A percentile compares a stretch with the other conserved stretches of the same genome.
These are phyloP conservation scores for Xylariaceae sp. DNA, from an alignment of 2,329 filamentous ascomycete genomes.

Conservation along the genomic window DNA sequence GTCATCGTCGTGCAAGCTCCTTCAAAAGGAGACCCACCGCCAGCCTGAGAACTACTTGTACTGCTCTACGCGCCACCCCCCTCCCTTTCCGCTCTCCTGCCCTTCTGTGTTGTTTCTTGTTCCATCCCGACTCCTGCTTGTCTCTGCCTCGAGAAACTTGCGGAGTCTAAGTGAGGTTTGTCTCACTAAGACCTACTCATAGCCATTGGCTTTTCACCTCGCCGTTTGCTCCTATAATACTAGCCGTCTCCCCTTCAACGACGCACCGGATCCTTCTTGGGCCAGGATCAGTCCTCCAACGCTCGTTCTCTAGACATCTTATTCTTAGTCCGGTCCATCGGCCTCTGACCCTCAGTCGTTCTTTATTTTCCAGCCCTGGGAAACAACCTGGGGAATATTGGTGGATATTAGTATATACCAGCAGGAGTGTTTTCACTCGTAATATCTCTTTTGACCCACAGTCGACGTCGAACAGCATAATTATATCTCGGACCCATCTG, in stretches of 20 bases:
- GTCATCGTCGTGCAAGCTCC: constrained; percentile 36
- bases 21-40: constrained; percentile 30
- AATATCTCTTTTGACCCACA: constrained; percentile 23
- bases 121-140: constrained; percentile 43
- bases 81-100: constrained; percentile 44
- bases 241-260: constrained; percentile 31
- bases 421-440: constrained; percentile 17
- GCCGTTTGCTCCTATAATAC: constrained; percentile 42
- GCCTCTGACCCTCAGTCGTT: constrained; percentile 44
- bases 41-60: constrained; percentile 36
- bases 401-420: constrained; percentile 33
- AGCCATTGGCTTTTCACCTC: constrained; percentile 30
- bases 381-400: constrained; percentile 19
- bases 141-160: constrained; percentile 42
- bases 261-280: constrained; percentile 25
- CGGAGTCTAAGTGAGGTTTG: constrained; percentile 43
- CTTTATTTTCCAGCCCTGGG: constrained; percentile 33
- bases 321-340: constrained; percentile 31
- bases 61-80: constrained; percentile 44
- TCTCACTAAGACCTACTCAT: constrained; percentile 42
- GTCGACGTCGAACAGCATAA: constrained; percentile 24
- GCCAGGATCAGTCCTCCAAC: constrained; percentile 39
- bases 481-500: too few species aligned
- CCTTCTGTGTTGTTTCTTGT: constrained; percentile 44
- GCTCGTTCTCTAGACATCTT: constrained; percentile 39